Conservation (phyloP, 768 basidiomycete genomes). For the Lactarius pseudohatsudake region DNA sequence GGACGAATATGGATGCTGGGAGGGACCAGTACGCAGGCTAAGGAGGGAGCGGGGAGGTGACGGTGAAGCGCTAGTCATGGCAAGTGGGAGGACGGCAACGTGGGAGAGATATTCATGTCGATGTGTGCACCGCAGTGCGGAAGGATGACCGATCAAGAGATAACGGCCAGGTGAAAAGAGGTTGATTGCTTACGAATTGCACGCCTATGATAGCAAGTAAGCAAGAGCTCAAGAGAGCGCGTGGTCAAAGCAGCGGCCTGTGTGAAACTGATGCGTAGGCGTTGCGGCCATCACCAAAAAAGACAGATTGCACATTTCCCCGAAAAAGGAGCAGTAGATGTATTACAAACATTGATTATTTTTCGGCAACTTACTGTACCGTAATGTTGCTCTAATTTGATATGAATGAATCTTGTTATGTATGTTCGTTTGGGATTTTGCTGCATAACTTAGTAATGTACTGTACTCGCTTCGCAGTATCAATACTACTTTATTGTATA, state of each 20-base stretch:
- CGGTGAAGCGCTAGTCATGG: slow-evolving; percentile 15
- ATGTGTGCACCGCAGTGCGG: neutral
- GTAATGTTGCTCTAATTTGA: too few relatives aligned
- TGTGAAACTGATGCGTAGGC: too few relatives aligned
- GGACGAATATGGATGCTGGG: slow-evolving; percentile 31
- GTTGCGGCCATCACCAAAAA: too few relatives aligned
- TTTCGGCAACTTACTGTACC: too few relatives aligned
- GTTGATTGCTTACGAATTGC: too few relatives aligned
- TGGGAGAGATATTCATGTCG: neutral
- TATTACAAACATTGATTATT: too few relatives aligned
- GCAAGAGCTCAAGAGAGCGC: too few relatives aligned
- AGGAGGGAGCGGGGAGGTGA: slow-evolving; percentile 17
- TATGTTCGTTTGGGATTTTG: neutral
- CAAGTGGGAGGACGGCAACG: neutral
- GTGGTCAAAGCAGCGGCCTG: too few relatives aligned
- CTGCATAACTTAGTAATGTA: neutral
- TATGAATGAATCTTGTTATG: neutral
- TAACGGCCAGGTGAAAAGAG: too few relatives aligned
- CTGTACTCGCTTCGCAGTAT: neutral
- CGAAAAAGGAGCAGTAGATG: too few relatives aligned
- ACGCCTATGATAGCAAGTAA: too few relatives aligned
- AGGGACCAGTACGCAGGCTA: slow-evolving; percentile 25
- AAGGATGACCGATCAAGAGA: neutral
- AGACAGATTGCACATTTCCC: too few relatives aligned
- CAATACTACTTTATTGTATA: neutral